These are phyloP conservation scores for Tephrocybe sp. DNA, from an alignment of 768 basidiomycete genomes.

Conservation along the genomic window DNA sequence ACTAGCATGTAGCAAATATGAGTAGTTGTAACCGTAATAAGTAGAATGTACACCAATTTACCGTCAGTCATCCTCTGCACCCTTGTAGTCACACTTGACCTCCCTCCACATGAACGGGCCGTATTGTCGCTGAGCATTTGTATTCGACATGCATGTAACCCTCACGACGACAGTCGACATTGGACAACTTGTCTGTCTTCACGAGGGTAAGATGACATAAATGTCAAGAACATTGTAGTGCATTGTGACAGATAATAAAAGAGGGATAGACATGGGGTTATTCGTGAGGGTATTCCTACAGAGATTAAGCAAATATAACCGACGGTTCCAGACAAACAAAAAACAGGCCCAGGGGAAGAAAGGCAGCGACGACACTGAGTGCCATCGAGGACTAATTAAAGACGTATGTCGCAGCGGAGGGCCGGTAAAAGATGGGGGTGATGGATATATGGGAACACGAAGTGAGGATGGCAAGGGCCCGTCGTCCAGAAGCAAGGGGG, in stretches of 20 bases:
- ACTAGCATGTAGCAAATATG: too few relatives aligned
- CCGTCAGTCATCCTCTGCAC: too few relatives aligned
- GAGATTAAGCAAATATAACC: slow-evolving; percentile 22
- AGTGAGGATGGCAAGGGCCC: slow-evolving; percentile 3
- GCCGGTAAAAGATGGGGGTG: neutral
- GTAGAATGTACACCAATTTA: too few relatives aligned
- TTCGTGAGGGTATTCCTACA: slow-evolving; percentile 21
- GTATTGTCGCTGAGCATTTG: too few relatives aligned
- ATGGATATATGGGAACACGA: slow-evolving; percentile 9
- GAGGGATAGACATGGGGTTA: slow-evolving; percentile 11
- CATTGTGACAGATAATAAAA: slow-evolving; percentile 2
- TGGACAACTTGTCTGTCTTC: too few relatives aligned
- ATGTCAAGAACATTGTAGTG: neutral
- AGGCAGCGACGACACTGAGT: neutral
- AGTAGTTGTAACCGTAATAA: too few relatives aligned
- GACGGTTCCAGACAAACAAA: slow-evolving; percentile 12
- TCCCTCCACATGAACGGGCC: too few relatives aligned
- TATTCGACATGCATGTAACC: too few relatives aligned
- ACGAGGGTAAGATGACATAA: too few relatives aligned
- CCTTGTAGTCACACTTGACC: too few relatives aligned
- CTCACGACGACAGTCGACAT: too few relatives aligned
- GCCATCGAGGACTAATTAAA: slow-evolving; percentile 1
- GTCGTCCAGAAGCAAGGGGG: slow-evolving; percentile 7
- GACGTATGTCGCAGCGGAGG: slow-evolving; percentile 12
- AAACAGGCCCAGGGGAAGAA: slow-evolving; percentile 9